Evolutionary conservation across 208 protist genomes (phyloP), one percentile per base, ranked within the genome.

Genomic region (Leishmania turanica): DNA sequence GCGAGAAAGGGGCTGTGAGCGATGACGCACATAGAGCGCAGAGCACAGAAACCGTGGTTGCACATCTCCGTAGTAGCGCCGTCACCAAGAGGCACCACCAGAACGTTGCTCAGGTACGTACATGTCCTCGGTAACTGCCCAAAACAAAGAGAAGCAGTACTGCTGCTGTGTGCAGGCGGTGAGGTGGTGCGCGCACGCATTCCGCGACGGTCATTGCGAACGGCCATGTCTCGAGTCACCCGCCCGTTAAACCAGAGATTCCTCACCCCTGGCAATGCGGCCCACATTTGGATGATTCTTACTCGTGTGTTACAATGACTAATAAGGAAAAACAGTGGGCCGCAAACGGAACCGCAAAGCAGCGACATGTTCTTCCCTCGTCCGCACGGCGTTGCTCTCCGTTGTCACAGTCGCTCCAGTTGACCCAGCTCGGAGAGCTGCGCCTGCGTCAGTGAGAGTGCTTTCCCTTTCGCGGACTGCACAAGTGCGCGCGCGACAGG

Each of bases 351-450:
- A 21, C 40, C 21, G 17, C 8, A 31, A 51, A 31, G 45, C 8
- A 47, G 45, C 40, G 69, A 31, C 45, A 54, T 6, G 40, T 15
- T 37, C 27, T 71, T 71, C 17, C 31, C 11, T 51, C 27, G 17
- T 71, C 24, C 40, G 17, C 24, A 37, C 62, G 40, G 31, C 21
- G 4, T 8, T n/a, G 24, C 40, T 76, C 71, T 24, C 47, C 40
- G 17, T 62, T 76, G 71, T 53, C 47, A 80, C 9, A 75, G 68
- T 34, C 24, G 15, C 58, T 54, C 31, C 31, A 84, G 68, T 37
- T 76, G 75, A 51, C 40, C 51, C 47, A 84, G 75, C 45, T 40
- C 40, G 53, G 74, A 66, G 56, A 72, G 31, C 47, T 84, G 75
- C 5, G 73, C 21, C 15, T 54, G 40, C 0, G 80, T 71, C 11